phyloP scores from a whole-genome alignment of 345 rosid species.

The Tarenaya hassleriana region DNA sequence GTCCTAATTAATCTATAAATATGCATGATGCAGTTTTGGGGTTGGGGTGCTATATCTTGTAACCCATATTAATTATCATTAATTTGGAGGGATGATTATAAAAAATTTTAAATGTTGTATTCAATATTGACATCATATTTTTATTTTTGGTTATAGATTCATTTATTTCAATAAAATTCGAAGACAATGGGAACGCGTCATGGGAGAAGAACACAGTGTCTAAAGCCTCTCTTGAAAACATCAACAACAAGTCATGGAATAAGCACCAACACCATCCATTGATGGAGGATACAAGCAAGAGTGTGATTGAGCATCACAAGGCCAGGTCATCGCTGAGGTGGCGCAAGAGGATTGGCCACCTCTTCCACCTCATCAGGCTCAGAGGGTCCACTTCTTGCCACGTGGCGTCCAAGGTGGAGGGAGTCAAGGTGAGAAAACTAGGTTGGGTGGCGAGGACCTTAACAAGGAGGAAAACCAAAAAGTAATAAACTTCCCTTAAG shows the following conservation, averaged over 20 bases:
- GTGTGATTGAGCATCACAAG: constrained; percentile 61
- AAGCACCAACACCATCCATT: constrained; percentile 26
- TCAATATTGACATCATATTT: no score
- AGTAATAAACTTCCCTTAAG: constrained; percentile 17
- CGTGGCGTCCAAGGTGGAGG: constrained; percentile 63
- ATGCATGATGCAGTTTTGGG: no score
- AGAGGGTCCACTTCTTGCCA: constrained; percentile 70
- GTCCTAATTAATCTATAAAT: no score
- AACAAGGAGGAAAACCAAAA: constrained; percentile 60
- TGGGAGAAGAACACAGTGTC: constrained; percentile 85
- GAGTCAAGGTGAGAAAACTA: constrained; percentile 60
- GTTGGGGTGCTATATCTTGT: no score
- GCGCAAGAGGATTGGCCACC: constrained; percentile 79
- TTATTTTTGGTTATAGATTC: constrained; percentile 81
- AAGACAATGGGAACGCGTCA: constrained; percentile 69
- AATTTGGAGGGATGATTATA: no score
- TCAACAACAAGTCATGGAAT: constrained; percentile 41
- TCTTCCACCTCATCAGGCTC: constrained; percentile 69
- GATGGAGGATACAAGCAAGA: constrained; percentile 31
- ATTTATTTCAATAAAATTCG: constrained; percentile 87
- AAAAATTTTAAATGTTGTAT: no score
- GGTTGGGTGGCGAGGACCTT: constrained; percentile 78
- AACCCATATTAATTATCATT: no score
- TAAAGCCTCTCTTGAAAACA: constrained; percentile 42
- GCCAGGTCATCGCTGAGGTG: constrained; percentile 66